A percentile compares a stretch with the other conserved stretches of the same genome.
Evolutionary conservation across 495 filamentous ascomycete genomes (phyloP).

Genomic region (Trichoderma orchidacearum): DNA sequence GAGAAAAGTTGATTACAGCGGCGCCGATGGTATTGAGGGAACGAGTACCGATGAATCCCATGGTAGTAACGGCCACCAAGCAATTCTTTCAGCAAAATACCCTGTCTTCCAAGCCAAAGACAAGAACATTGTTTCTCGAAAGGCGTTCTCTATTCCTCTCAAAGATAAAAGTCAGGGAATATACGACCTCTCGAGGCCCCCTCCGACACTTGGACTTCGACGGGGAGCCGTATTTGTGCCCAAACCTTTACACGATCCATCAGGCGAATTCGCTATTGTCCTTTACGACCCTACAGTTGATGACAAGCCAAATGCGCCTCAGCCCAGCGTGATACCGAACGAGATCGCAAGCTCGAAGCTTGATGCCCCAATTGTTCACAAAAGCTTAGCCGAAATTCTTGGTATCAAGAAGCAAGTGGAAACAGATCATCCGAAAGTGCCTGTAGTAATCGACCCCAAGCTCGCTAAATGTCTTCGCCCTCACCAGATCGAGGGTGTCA

Average conservation of each 20-base stretch:
- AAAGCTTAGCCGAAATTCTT: constrained; percentile 89
- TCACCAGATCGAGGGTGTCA: constrained; percentile 97
- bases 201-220: constrained; percentile 77
- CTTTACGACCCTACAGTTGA: constrained; percentile 92
- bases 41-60: constrained; percentile 78
- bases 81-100: constrained; percentile 65
- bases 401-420: constrained; percentile 85
- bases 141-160: constrained; percentile 75
- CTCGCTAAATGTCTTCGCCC: constrained; percentile 85
- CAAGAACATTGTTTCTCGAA: constrained; percentile 65
- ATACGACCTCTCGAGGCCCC: constrained; percentile 66
- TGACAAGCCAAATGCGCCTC: constrained; percentile 30
- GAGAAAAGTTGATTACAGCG: constrained; percentile 80
- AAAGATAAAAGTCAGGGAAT: constrained; percentile 59
- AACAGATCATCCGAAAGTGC: constrained; percentile 70
- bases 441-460: constrained; percentile 91
- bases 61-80: constrained; percentile 71
- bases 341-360: constrained; percentile 43
- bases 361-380: constrained; percentile 76
- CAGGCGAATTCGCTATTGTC: constrained; percentile 93
- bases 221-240: constrained; percentile 75
- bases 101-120: constrained; percentile 85
- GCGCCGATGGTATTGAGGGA: constrained; percentile 60
- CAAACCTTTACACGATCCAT: constrained; percentile 86
- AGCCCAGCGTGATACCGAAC: constrained; percentile 7